phyloP scores from a whole-genome alignment of 805 yeast species.

The Crinitomyces ghanaensis region DNA sequence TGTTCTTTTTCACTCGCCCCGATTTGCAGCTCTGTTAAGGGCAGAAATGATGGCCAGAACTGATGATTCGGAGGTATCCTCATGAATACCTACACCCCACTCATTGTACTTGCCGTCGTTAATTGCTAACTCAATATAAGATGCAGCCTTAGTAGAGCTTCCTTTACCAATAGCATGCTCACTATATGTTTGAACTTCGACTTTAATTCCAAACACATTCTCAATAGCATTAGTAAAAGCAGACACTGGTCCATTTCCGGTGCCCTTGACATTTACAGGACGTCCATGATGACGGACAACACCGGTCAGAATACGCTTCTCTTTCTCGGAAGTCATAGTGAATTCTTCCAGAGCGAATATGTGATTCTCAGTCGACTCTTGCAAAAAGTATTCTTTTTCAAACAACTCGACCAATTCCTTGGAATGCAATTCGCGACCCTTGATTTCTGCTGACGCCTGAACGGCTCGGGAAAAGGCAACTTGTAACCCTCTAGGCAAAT shows the following conservation, averaged over 20 bases:
- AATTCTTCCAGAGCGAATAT: slow-evolving; percentile 35
- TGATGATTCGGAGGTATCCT: slow-evolving; percentile 81
- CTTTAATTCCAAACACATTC: slow-evolving; percentile 33
- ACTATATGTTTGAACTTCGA: slow-evolving; percentile 59
- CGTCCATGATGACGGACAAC: slow-evolving; percentile 38
- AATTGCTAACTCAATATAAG: slow-evolving; percentile 56
- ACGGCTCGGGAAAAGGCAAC: slow-evolving; percentile 63
- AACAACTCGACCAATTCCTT: slow-evolving; percentile 56
- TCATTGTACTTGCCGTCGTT: slow-evolving; percentile 29
- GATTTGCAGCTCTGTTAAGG: slow-evolving; percentile 22
- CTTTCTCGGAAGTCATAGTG: slow-evolving; percentile 30
- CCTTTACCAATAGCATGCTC: slow-evolving; percentile 75
- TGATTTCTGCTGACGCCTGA: slow-evolving; percentile 54
- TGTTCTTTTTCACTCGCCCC: too few relatives aligned
- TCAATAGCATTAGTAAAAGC: slow-evolving; percentile 56
- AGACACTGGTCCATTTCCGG: slow-evolving; percentile 77
- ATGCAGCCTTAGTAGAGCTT: slow-evolving; percentile 61
- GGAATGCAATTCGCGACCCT: slow-evolving; percentile 60
- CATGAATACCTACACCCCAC: slow-evolving; percentile 93
- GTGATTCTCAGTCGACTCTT: slow-evolving; percentile 19
- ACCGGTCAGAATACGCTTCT: slow-evolving; percentile 36
- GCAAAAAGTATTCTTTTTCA: slow-evolving; percentile 43
- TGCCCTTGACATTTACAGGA: slow-evolving; percentile 36
- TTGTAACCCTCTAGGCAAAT: slow-evolving; percentile 72
- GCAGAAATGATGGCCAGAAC: slow-evolving; percentile 37